A percentile compares a stretch with the other conserved stretches of the same genome.
phyloP scores from a whole-genome alignment of 257 asterid species.

The Solanum dulcamara region DNA sequence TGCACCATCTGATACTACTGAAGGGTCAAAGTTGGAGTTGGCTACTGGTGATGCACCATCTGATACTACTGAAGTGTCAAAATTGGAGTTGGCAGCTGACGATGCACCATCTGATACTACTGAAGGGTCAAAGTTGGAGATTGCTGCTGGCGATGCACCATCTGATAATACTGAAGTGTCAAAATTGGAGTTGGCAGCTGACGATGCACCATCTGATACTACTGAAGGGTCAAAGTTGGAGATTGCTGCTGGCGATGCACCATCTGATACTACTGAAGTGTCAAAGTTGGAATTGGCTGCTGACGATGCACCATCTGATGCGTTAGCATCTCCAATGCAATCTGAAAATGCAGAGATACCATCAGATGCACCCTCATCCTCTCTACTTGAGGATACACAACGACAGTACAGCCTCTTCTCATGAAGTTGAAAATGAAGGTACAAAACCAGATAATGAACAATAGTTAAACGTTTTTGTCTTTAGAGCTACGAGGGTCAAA shows the following conservation, averaged over 20 bases:
- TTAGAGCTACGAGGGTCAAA: background rate
- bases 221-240: slow-evolving; percentile 30
- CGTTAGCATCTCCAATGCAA: background rate
- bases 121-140: slow-evolving; percentile 22
- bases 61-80: background rate
- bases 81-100: background rate
- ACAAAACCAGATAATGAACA: slow-evolving; percentile 11
- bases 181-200: background rate
- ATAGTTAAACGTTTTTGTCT: background rate
- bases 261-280: slow-evolving; percentile 31
- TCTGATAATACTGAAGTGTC: slow-evolving; percentile 38
- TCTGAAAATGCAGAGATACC: background rate
- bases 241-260: background rate
- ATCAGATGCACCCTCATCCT: background rate
- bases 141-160: background rate
- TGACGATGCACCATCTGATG: slow-evolving; percentile 23
- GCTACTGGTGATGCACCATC: slow-evolving; percentile 25
- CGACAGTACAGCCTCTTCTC: background rate
- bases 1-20: slow-evolving; percentile 4
- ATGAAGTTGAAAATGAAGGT: slow-evolving; percentile 15
- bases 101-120: background rate
- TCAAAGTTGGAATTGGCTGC: slow-evolving; percentile 20
- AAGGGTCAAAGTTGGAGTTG: background rate
- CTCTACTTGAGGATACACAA: slow-evolving; percentile 13
- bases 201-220: slow-evolving; percentile 16